phyloP scores from a whole-genome alignment of 768 basidiomycete species.

The Russula abietina region DNA sequence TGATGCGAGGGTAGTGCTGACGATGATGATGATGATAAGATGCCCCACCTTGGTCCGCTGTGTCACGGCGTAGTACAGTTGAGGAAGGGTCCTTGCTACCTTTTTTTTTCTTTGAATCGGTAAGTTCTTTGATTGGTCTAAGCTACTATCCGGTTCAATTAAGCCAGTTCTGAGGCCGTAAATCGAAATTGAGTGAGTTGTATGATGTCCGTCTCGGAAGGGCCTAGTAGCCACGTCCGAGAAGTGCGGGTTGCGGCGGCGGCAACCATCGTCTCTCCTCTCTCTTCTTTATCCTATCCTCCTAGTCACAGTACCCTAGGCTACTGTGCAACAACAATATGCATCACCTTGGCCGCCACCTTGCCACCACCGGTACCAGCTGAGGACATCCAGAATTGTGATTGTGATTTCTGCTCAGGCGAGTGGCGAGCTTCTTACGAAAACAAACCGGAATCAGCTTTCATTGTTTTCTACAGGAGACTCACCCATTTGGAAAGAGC shows the following conservation, averaged over 20 bases:
- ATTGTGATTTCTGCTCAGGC: too few relatives aligned
- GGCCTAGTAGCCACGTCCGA: not conserved
- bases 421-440: not conserved
- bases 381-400: too few relatives aligned
- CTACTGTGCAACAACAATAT: too few relatives aligned
- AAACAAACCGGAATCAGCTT: not conserved
- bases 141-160: too few relatives aligned
- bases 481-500: constrained; percentile 1
- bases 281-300: too few relatives aligned
- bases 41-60: too few relatives aligned
- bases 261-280: not conserved
- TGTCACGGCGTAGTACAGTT: not conserved
- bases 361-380: not conserved
- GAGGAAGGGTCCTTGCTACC: not conserved
- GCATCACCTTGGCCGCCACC: too few relatives aligned
- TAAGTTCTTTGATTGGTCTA: not conserved
- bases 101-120: not conserved
- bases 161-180: not conserved
- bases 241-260: not conserved
- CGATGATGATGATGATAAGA: not conserved
- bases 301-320: too few relatives aligned
- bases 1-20: not conserved
- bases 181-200: not conserved
- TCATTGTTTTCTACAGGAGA: not conserved
- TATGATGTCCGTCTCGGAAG: not conserved